Conservation (phyloP, 257 asterid genomes). For the Nicotiana noctiflora region DNA sequence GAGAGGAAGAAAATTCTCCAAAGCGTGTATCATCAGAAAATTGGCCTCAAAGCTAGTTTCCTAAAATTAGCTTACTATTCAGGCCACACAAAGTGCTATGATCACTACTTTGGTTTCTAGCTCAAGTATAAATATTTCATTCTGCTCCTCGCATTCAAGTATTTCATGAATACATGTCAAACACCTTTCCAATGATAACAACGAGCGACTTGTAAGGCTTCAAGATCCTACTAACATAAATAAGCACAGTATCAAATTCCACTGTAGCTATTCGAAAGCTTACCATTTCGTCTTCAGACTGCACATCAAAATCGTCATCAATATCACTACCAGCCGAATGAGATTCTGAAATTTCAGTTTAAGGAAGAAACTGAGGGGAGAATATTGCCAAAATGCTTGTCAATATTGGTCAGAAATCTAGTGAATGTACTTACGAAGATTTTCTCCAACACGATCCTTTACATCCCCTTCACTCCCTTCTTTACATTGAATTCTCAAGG, state of each 20-base stretch:
- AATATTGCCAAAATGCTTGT: background rate
- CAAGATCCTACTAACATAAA: constrained; percentile 4
- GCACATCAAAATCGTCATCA: constrained; percentile 70
- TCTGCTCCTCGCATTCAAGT: background rate
- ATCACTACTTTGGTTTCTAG: background rate
- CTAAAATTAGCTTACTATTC: background rate
- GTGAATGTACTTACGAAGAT: constrained; percentile 38
- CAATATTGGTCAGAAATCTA: background rate
- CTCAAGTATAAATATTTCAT: background rate
- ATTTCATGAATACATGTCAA: background rate
- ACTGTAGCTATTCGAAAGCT: constrained; percentile 22
- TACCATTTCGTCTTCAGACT: constrained; percentile 68
- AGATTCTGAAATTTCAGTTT: constrained; percentile 49
- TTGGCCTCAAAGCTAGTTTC: background rate
- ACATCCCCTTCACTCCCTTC: constrained; percentile 33
- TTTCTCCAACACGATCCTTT: constrained; percentile 30
- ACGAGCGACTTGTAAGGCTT: background rate
- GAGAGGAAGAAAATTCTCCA: background rate
- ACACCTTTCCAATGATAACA: background rate
- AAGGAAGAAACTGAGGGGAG: constrained; percentile 19
- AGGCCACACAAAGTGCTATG: background rate
- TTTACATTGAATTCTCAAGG: constrained; percentile 28
- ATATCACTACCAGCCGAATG: constrained; percentile 50
- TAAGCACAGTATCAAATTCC: background rate
- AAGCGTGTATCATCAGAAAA: background rate